Conservation (phyloP, 495 filamentous ascomycete genomes). For the Pseudoneurospora amorphoporcata region DNA sequence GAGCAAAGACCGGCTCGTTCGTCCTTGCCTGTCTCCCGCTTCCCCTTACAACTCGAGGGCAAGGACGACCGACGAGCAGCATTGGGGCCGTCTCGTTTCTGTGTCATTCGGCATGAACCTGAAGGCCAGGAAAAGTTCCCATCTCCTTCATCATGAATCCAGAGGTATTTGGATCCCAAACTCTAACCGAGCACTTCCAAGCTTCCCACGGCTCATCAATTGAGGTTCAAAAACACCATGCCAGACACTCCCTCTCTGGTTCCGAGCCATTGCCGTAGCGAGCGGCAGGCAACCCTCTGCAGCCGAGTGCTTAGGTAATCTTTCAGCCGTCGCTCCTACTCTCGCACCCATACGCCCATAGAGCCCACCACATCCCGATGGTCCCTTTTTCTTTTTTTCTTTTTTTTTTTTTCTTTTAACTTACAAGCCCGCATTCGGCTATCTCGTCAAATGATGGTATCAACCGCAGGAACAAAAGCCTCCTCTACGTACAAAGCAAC, state of each 20-base stretch:
- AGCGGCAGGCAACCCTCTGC: neutral
- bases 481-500: no score
- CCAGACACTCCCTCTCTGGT: neutral
- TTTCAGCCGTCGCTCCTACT: neutral
- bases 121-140: neutral
- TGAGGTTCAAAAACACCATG: neutral
- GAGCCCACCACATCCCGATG: neutral
- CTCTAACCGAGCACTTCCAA: neutral
- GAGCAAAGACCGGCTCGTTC: no score
- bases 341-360: neutral
- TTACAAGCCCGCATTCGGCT: neutral
- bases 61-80: no score
- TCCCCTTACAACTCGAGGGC: no score
- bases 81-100: no score
- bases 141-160: neutral
- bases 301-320: neutral
- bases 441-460: no score
- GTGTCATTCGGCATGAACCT: no score
- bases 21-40: no score
- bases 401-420: no score
- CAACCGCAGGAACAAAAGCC: no score
- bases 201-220: neutral
- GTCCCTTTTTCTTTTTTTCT: neutral
- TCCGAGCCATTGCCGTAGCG: neutral
- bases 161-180: neutral